These are phyloP conservation scores for Capsicum pubescens DNA, from an alignment of 257 asterid genomes.

Conservation along the genomic window DNA sequence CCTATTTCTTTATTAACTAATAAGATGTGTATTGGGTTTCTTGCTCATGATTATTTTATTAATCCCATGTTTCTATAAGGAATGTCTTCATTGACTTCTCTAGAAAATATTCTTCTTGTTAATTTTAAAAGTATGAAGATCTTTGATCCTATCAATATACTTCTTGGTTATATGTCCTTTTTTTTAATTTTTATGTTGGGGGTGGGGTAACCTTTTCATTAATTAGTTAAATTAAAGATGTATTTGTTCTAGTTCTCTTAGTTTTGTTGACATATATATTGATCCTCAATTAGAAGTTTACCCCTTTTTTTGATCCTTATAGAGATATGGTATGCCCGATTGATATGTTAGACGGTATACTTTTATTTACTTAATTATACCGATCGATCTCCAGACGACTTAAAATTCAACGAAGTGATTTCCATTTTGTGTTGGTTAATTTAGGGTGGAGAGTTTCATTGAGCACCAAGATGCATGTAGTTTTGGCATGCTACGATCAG, in stretches of 20 bases:
- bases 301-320: not conserved
- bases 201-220: not conserved
- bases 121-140: not conserved
- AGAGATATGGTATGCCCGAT: not conserved
- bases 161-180: not conserved
- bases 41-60: not conserved
- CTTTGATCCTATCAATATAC: not conserved
- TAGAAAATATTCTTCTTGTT: constrained; percentile 1
- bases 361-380: constrained; percentile 7
- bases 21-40: not conserved
- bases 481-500: constrained; percentile 53
- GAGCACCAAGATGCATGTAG: constrained; percentile 78
- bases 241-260: not conserved
- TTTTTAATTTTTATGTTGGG: not conserved
- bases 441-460: constrained; percentile 81
- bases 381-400: not conserved
- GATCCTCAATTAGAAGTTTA: not conserved
- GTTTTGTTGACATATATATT: not conserved
- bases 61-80: constrained; percentile 4
- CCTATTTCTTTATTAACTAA: not conserved
- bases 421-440: not conserved
- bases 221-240: not conserved
- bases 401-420: not conserved
- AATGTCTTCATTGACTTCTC: constrained; percentile 21
- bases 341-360: not conserved